These are phyloP conservation scores for Fusarium continuum DNA, from an alignment of 2,329 filamentous ascomycete species.

Conservation along the genomic window DNA sequence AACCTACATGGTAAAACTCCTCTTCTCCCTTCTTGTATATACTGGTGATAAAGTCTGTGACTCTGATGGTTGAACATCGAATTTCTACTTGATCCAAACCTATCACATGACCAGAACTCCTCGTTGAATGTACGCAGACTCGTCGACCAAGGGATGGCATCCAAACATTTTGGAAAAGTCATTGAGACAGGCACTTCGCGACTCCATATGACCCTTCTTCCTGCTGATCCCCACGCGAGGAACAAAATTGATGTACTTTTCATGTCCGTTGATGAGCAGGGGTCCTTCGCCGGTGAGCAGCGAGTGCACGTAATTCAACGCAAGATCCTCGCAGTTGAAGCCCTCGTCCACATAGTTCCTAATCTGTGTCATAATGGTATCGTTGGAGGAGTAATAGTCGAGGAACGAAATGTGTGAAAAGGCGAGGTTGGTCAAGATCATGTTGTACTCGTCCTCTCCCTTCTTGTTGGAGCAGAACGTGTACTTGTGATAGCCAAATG, in stretches of 20 bases:
- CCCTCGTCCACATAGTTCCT: conserved; percentile 50
- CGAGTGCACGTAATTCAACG: conserved; percentile 50
- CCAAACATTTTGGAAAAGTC: conserved; percentile 47
- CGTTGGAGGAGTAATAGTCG: conserved; percentile 52
- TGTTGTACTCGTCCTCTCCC: conserved; percentile 45
- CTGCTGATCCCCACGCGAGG: conserved; percentile 48
- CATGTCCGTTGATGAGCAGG: conserved; percentile 47
- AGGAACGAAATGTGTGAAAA: conserved; percentile 52
- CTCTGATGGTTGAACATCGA: not conserved
- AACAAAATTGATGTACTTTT: conserved; percentile 47
- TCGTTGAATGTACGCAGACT: conserved; percentile 47
- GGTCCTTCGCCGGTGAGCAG: conserved; percentile 49
- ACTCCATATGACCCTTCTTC: conserved; percentile 46
- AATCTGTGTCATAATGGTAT: conserved; percentile 44
- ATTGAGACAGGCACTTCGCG: conserved; percentile 50
- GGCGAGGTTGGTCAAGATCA: conserved; percentile 51
- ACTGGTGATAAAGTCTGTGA: not conserved
- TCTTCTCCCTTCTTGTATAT: not conserved
- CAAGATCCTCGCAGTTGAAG: conserved; percentile 55
- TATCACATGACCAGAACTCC: conserved; percentile 45
- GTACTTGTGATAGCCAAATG: conserved; percentile 46
- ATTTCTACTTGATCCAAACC: not conserved
- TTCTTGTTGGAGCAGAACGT: conserved; percentile 44
- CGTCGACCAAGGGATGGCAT: conserved; percentile 49
- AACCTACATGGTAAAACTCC: not conserved